Conservation (phyloP, 352 stramenopile genomes). For the Globisporangium alternatum region DNA sequence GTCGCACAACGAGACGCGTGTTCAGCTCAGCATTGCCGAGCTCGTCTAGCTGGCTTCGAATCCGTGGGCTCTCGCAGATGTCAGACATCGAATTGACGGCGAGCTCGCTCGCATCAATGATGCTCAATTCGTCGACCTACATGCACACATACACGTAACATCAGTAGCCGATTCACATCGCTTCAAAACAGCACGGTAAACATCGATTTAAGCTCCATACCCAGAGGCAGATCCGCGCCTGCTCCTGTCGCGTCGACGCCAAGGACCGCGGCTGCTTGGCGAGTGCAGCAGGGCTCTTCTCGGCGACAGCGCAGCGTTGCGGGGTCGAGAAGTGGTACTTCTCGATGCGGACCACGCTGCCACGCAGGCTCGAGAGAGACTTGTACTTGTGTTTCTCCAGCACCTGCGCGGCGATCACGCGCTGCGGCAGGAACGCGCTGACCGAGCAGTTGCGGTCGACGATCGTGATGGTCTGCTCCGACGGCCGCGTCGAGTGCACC, state of each 20-base stretch:
- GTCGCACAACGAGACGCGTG: constrained; percentile 41
- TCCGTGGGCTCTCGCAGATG: constrained; percentile 26
- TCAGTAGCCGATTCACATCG: background rate
- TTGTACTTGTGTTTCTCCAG: constrained; percentile 25
- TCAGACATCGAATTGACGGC: constrained; percentile 34
- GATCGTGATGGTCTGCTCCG: constrained; percentile 38
- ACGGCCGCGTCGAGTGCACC: constrained; percentile 40
- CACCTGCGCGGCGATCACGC: constrained; percentile 19
- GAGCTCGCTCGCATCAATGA: constrained; percentile 53
- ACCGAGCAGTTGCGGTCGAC: constrained; percentile 47
- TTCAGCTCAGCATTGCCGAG: constrained; percentile 32
- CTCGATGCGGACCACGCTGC: constrained; percentile 49
- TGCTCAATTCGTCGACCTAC: constrained; percentile 36
- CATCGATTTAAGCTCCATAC: constrained; percentile 7
- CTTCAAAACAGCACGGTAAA: constrained; percentile 5
- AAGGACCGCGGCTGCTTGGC: constrained; percentile 22
- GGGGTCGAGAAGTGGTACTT: constrained; percentile 64
- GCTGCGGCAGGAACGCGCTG: constrained; percentile 44
- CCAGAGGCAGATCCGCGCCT: constrained; percentile 35
- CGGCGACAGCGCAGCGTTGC: constrained; percentile 25
- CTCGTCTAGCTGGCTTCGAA: constrained; percentile 27
- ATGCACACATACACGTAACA: background rate
- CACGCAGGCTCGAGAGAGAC: constrained; percentile 38
- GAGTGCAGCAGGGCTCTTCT: constrained; percentile 8
- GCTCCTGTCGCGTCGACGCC: constrained; percentile 7